Conservation (phyloP, 257 asterid species). For the Solanum corneliomulleri region DNA sequence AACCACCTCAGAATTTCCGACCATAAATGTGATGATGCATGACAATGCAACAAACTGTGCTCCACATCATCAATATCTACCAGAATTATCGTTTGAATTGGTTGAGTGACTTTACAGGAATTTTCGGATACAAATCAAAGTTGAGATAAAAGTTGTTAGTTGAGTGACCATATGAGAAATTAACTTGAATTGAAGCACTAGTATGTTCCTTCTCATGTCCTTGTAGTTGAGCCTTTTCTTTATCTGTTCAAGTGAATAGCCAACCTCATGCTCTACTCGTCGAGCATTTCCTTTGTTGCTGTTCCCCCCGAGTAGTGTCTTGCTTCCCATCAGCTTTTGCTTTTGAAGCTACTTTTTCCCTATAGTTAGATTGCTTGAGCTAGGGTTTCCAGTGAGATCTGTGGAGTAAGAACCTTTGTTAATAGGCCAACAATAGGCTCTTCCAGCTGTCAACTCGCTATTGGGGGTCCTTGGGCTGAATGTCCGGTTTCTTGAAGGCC, state of each 20-base stretch:
- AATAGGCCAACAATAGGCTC: not conserved
- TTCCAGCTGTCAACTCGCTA: not conserved
- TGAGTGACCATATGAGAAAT: no score
- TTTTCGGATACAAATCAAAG: no score
- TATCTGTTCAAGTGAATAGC: no score
- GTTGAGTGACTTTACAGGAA: no score
- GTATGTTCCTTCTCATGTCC: no score
- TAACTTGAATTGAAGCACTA: no score
- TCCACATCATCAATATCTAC: no score
- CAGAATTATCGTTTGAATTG: no score
- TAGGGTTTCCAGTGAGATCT: not conserved
- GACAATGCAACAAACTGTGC: no score
- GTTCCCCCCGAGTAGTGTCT: not conserved
- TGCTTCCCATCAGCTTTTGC: not conserved
- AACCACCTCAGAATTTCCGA: not conserved
- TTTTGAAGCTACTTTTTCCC: not conserved
- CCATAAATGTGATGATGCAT: not conserved
- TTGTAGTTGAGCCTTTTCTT: no score
- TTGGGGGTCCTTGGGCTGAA: not conserved
- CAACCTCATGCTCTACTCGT: not conserved
- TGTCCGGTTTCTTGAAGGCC: not conserved
- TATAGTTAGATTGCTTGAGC: not conserved
- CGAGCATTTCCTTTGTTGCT: not conserved
- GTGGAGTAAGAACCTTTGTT: not conserved
- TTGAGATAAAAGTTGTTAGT: no score